These are phyloP conservation scores for Fonsecaea nubica DNA, from an alignment of 2,329 filamentous ascomycete species.

Conservation along the genomic window DNA sequence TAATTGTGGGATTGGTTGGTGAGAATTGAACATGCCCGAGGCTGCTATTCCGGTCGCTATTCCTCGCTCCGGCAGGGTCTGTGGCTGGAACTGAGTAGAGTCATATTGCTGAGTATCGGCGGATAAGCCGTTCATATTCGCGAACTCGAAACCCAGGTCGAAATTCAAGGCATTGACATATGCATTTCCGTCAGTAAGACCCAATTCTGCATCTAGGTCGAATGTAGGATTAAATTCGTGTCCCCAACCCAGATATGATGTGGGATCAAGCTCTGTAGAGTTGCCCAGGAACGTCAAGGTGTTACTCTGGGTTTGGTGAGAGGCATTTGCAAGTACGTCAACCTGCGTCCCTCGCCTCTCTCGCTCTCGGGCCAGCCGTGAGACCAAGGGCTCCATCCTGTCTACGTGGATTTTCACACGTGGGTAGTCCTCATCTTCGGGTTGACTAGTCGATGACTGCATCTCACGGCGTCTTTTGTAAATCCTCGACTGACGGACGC, in stretches of 20 bases:
- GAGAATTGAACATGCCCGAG: neutral
- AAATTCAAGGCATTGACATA: constrained; percentile 8
- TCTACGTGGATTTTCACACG: constrained; percentile 31
- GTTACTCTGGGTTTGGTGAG: neutral
- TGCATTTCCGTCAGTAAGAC: neutral
- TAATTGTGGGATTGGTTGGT: neutral
- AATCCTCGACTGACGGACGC: constrained; percentile 16
- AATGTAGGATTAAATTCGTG: neutral
- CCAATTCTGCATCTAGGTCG: neutral
- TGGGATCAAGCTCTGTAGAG: neutral
- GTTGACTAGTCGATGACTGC: neutral
- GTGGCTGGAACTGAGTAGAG: neutral
- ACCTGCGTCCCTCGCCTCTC: neutral
- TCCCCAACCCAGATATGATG: neutral
- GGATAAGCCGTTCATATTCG: neutral
- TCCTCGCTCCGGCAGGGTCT: neutral
- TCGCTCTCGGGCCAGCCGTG: constrained; percentile 23
- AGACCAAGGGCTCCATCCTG: constrained; percentile 28
- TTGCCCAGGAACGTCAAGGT: neutral
- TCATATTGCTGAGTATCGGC: neutral
- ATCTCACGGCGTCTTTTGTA: constrained; percentile 30
- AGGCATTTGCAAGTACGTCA: neutral
- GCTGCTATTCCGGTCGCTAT: neutral
- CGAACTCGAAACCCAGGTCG: neutral
- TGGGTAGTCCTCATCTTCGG: constrained; percentile 13